phyloP scores from a whole-genome alignment of 345 rosid species.

The Linum tenue region DNA sequence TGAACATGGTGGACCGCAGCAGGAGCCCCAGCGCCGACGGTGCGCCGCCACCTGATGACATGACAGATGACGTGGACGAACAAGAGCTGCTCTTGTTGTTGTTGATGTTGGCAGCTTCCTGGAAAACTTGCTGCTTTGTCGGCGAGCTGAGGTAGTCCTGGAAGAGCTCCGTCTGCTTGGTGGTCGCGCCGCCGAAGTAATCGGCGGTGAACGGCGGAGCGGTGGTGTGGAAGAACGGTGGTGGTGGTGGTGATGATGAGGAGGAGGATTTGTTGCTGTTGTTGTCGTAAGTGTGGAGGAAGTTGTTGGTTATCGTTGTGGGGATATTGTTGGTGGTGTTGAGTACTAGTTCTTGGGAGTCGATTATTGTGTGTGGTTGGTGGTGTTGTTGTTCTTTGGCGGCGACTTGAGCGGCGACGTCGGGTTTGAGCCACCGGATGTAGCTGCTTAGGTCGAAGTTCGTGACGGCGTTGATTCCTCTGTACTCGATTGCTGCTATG shows the following conservation, averaged over 20 bases:
- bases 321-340: slow-evolving; percentile 14
- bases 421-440: slow-evolving; percentile 47
- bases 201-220: slow-evolving; percentile 17
- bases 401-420: slow-evolving; percentile 4
- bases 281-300: too few relatives aligned
- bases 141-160: slow-evolving; percentile 10
- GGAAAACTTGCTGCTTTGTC: slow-evolving; percentile 19
- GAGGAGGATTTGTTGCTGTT: too few relatives aligned
- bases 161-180: neutral
- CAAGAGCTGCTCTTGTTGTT: slow-evolving; percentile 13
- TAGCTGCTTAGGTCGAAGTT: slow-evolving; percentile 35
- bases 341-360: slow-evolving; percentile 11
- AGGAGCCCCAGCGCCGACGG: slow-evolving; percentile 41
- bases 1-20: slow-evolving; percentile 45
- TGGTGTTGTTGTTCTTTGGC: slow-evolving; percentile 10
- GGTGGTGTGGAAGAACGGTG: slow-evolving; percentile 12
- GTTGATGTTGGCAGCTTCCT: slow-evolving; percentile 10
- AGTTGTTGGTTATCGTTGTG: slow-evolving; percentile 23
- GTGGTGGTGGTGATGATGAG: neutral
- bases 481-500: neutral
- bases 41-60: neutral
- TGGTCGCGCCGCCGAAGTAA: neutral
- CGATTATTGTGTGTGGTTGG: slow-evolving; percentile 16
- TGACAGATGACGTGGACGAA: slow-evolving; percentile 28
- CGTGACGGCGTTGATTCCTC: slow-evolving; percentile 12